Conservation (phyloP, 306 rosid genomes). For the Purshia tridentata region DNA sequence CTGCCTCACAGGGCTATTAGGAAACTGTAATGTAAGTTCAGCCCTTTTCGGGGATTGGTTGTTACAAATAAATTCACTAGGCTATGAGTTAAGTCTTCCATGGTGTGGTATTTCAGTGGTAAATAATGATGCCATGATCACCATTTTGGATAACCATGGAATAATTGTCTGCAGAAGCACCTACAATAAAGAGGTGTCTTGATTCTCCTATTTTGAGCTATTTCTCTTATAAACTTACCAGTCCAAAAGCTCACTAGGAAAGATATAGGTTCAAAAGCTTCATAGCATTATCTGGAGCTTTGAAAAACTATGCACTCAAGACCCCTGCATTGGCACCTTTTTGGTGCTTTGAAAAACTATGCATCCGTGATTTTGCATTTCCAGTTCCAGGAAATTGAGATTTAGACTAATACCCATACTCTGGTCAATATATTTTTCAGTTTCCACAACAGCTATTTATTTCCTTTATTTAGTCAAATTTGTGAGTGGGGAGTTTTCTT, state of each 20-base stretch:
- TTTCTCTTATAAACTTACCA: background rate
- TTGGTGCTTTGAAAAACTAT: background rate
- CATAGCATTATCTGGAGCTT: background rate
- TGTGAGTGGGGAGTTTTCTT: background rate
- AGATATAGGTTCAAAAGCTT: background rate
- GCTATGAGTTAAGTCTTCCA: background rate
- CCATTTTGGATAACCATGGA: background rate
- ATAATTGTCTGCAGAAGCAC: background rate
- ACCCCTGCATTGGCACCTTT: background rate
- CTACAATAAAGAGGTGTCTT: background rate
- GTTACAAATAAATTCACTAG: background rate
- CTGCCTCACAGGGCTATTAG: background rate
- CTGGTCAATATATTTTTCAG: background rate
- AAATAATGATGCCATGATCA: background rate
- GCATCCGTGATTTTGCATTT: constrained; percentile 4
- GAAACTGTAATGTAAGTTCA: background rate
- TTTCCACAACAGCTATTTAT: constrained; percentile 7
- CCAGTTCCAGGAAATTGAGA: background rate
- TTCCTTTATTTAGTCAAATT: constrained; percentile 15
- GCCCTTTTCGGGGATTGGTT: background rate
- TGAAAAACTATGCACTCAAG: background rate
- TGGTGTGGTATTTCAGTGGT: background rate
- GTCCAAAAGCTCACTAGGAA: background rate
- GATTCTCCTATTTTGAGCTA: background rate
- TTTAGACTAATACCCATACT: background rate